Base-by-base conservation (phyloP, 1,139 yeast genomes). In the Debaryomyces robertsiae region DNA sequence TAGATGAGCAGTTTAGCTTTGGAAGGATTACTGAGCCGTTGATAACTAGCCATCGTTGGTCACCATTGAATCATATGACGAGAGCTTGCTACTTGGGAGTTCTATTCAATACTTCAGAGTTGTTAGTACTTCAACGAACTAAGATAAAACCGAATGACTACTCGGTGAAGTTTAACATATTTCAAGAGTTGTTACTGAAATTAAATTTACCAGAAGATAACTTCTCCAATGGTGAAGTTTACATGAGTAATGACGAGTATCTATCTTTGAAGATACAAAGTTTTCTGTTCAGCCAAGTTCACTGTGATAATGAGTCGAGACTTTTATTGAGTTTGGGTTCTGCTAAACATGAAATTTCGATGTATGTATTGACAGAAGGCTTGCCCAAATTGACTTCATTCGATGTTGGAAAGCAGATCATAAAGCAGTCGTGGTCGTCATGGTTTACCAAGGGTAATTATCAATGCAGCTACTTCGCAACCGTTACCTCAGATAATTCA, bases 11-110 rank as follows among this genome's bases (percentile, higher is more conserved):
- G 13, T 68, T 65, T 38, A 47, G 52, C 38, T 60, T 70, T 18
- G 50, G 63, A 9, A 57, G 65, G 32, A 56, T 67, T 14, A 47
- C 54, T 22, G 76, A 70, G 14, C 67, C 73, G 1, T 43, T 47
- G n/a, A 63, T 71, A 9, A 59, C 65, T 2, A 52, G 58, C 30
- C 75, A 71, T 44, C 58, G 57, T 44, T 70, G 77, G 76, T 55
- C 70, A 3, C 55, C 64, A 1, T 43, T 55, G 2, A 52, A 54
- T 27, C 46, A 48, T 3, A 41, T 45, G 9, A 52, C 61, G 3
- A 59, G 65, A 40, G 67, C 65, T 36, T 59, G 65, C 40, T 53
- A 50, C 32, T 52, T 72, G 34, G 73, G 67, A 0, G 65, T 68
- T 1, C 49, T 72, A 17, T 61, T 64, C 37, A 72, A 68, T 41